Evolutionary conservation across 768 basidiomycete species (phyloP).

Genomic region (Naganishia vishniacii): DNA sequence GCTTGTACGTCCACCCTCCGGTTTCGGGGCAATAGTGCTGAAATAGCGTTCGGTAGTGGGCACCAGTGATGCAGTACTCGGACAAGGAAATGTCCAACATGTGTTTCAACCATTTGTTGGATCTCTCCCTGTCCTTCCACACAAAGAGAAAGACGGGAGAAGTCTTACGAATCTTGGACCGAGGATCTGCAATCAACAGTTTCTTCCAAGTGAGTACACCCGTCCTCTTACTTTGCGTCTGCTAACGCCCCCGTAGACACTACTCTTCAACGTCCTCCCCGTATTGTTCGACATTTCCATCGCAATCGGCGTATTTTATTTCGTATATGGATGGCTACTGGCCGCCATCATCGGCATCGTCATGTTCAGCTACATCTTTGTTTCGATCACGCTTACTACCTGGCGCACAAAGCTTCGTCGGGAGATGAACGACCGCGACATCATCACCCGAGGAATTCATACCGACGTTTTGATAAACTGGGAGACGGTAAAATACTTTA

Average conservation of each 20-base stretch:
- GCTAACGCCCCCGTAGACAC: slow-evolving; percentile 52
- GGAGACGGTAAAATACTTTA: slow-evolving; percentile 75
- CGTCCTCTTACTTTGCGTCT: background rate
- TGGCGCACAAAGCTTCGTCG: slow-evolving; percentile 71
- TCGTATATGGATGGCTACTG: slow-evolving; percentile 41
- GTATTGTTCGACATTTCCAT: slow-evolving; percentile 68
- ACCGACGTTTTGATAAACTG: slow-evolving; percentile 56
- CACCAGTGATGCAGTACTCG: slow-evolving; percentile 82
- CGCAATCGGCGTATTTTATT: slow-evolving; percentile 46
- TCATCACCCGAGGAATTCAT: slow-evolving; percentile 74
- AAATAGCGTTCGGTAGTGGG: slow-evolving; percentile 53
- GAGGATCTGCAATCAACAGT: slow-evolving; percentile 79
- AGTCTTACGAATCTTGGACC: slow-evolving; percentile 61
- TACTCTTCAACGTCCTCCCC: slow-evolving; percentile 78
- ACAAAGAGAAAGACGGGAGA: slow-evolving; percentile 79
- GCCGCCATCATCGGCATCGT: slow-evolving; percentile 65
- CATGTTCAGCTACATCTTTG: slow-evolving; percentile 53
- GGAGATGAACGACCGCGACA: slow-evolving; percentile 73
- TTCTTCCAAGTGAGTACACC: slow-evolving; percentile 59
- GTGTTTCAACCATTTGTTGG: slow-evolving; percentile 78
- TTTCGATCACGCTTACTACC: slow-evolving; percentile 57
- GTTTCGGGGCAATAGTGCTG: slow-evolving; percentile 3
- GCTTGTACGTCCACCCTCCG: slow-evolving; percentile 31
- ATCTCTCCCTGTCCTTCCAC: slow-evolving; percentile 78
- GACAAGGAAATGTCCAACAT: slow-evolving; percentile 82